A percentile compares a stretch with the other conserved stretches of the same genome.
Conservation (phyloP, 192 early-diverging fungal species). For the Podila epicladia region DNA sequence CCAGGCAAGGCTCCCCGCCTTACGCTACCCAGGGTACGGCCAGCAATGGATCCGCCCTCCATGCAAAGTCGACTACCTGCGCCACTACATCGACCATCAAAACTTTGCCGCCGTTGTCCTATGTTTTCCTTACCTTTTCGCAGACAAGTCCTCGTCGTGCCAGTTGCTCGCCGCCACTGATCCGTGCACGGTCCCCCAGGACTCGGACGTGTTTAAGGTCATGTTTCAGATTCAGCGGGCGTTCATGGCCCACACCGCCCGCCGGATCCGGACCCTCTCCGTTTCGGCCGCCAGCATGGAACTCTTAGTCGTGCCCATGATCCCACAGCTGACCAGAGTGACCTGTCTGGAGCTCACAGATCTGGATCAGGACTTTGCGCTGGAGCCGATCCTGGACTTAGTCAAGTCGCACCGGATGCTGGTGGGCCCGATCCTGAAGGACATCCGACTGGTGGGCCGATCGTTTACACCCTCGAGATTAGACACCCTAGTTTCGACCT, state of each 20-base stretch:
- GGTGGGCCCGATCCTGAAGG: slow-evolving; percentile 28
- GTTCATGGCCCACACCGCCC: slow-evolving; percentile 27
- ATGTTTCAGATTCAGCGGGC: slow-evolving; percentile 30
- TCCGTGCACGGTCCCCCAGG: slow-evolving; percentile 12
- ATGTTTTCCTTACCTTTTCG: slow-evolving; percentile 38
- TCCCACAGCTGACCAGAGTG: slow-evolving; percentile 18
- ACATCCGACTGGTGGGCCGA: slow-evolving; percentile 2
- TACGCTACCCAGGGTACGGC: slow-evolving; percentile 43
- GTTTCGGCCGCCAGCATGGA: slow-evolving; percentile 11
- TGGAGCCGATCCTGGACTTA: slow-evolving; percentile 28
- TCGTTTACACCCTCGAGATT: not conserved
- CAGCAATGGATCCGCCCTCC: slow-evolving; percentile 48
- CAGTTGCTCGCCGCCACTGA: not conserved
- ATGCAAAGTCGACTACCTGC: slow-evolving; percentile 30
- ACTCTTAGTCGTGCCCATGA: not conserved
- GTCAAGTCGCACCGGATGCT: slow-evolving; percentile 40
- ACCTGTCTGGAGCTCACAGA: slow-evolving; percentile 34
- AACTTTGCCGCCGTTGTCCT: slow-evolving; percentile 16
- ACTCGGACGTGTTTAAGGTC: slow-evolving; percentile 26
- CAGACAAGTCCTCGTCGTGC: slow-evolving; percentile 9
- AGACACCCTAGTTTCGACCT: no score
- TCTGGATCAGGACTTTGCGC: slow-evolving; percentile 12
- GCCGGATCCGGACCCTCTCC: slow-evolving; percentile 22
- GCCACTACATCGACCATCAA: slow-evolving; percentile 25
- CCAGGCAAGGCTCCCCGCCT: slow-evolving; percentile 35